Evolutionary conservation across 2,329 filamentous ascomycete genomes (phyloP).

Genomic region (Aspergillus sp.): DNA sequence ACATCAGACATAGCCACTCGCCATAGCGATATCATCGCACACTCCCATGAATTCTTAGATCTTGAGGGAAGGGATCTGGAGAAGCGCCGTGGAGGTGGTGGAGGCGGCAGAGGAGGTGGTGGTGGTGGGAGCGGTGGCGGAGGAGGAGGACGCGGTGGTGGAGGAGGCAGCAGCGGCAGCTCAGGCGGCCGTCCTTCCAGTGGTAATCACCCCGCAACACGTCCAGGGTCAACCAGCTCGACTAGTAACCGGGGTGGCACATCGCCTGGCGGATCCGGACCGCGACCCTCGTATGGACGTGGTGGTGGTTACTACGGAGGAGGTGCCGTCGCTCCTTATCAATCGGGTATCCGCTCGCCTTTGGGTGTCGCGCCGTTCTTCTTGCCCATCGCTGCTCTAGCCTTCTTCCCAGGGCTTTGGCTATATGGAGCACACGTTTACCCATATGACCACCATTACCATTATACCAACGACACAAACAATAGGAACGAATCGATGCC

Average conservation of each 20-base stretch:
- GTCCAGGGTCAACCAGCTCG: constrained; percentile 22
- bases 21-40: constrained; percentile 13
- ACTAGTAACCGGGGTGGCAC: constrained; percentile 32
- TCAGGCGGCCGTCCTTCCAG: neutral
- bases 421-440: constrained; percentile 58
- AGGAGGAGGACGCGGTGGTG: constrained; percentile 19
- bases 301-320: constrained; percentile 54
- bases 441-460: constrained; percentile 48
- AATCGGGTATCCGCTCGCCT: constrained; percentile 45
- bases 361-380: constrained; percentile 52
- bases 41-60: constrained; percentile 19
- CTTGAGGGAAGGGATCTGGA: constrained; percentile 37
- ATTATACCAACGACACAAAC: constrained; percentile 47
- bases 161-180: constrained; percentile 19
- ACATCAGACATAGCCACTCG: constrained; percentile 23
- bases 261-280: constrained; percentile 40
- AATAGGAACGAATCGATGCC: constrained; percentile 52
- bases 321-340: constrained; percentile 54
- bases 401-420: constrained; percentile 55
- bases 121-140: constrained; percentile 21
- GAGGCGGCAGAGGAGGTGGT: constrained; percentile 29
- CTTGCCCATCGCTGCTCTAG: constrained; percentile 47
- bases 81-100: constrained; percentile 53
- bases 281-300: constrained; percentile 48
- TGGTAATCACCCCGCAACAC: neutral